Conservation (phyloP, 805 yeast species). For the Hanseniaspora occidentalis region DNA sequence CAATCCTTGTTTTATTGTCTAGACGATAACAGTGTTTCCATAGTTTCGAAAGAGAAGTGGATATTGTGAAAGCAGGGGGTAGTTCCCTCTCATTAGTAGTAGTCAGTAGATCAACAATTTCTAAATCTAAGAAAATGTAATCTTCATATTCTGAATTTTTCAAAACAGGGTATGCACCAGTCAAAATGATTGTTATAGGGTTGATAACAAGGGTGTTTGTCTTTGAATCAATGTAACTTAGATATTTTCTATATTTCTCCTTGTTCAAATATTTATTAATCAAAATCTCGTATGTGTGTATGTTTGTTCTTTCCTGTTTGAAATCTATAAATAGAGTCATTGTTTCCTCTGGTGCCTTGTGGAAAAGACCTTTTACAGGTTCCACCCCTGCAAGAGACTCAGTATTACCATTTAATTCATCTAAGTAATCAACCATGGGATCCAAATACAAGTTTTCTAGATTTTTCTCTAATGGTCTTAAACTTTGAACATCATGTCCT, state of each 20-base stretch:
- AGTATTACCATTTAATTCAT: constrained; percentile 29
- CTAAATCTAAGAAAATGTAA: constrained; percentile 11
- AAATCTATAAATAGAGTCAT: constrained; percentile 53
- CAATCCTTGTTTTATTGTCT: no score
- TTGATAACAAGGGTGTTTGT: constrained; percentile 28
- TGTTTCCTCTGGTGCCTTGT: constrained; percentile 34
- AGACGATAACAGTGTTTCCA: no score
- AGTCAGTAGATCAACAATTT: constrained; percentile 9
- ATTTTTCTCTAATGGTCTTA: constrained; percentile 32
- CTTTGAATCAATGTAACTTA: constrained; percentile 28
- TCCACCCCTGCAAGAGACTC: background rate
- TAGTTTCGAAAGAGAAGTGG: no score
- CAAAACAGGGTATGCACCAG: constrained; percentile 46
- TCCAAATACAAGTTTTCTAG: constrained; percentile 38
- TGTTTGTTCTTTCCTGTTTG: constrained; percentile 33
- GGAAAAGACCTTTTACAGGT: constrained; percentile 30
- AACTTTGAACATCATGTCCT: constrained; percentile 44
- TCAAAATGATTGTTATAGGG: constrained; percentile 50
- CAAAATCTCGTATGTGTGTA: constrained; percentile 32
- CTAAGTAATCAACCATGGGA: constrained; percentile 37
- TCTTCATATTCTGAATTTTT: constrained; percentile 1
- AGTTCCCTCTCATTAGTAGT: background rate
- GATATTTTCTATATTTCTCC: constrained; percentile 35
- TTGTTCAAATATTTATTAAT: constrained; percentile 28
- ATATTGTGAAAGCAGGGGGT: constrained; percentile 25